Base-by-base conservation (phyloP, 1,284 basidiomycete genomes). In the Tilletia indica region DNA sequence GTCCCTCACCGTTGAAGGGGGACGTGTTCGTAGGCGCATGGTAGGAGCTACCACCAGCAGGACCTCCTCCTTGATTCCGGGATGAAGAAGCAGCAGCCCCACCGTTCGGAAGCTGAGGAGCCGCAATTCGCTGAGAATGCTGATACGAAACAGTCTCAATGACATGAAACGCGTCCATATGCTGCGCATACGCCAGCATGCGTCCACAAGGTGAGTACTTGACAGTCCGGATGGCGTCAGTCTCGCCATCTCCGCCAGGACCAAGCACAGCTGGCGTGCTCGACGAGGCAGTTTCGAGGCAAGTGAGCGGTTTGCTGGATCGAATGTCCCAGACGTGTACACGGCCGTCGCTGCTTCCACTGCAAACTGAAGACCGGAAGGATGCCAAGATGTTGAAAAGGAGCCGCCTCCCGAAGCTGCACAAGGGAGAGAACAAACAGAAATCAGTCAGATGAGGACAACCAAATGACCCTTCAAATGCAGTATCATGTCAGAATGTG, bases 371-470 rank as follows among this genome's bases (percentile, higher is more conserved):
- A 87, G 87, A 0, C 92, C 92, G 76, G 92, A 90, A 0, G 89
- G 86, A 3, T 90, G 92, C 87, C 93, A 95, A 0, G 92, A 89
- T 0, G 92, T 92, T 16, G 90, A 91, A 84, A 94, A 94, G n/a
- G 91, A 91, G 3, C 86, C 85, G 56, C 86, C 86, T 9, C 77
- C 90, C 6, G 78, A 77, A 19, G 78, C 85, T 66, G 47, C 70
- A 56, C 25, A 31, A 1, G 77, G 0, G 75, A 19, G 31, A 12
- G n/a, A 58, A 19, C 1, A 11, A 4, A 2, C 1, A 54, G 63
- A 8, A 19, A n/a, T 42, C 39, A 68, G 67, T 31, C 21, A 54
- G 9, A 42, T 31, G 25, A 31, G 25, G 25, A 31, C 25, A 31
- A 31, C 25, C 0, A 31, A 31, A 31, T 31, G 25, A 31, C 25